Conservation (phyloP, 2,329 filamentous ascomycete genomes). For the Nectriaceae sp. region DNA sequence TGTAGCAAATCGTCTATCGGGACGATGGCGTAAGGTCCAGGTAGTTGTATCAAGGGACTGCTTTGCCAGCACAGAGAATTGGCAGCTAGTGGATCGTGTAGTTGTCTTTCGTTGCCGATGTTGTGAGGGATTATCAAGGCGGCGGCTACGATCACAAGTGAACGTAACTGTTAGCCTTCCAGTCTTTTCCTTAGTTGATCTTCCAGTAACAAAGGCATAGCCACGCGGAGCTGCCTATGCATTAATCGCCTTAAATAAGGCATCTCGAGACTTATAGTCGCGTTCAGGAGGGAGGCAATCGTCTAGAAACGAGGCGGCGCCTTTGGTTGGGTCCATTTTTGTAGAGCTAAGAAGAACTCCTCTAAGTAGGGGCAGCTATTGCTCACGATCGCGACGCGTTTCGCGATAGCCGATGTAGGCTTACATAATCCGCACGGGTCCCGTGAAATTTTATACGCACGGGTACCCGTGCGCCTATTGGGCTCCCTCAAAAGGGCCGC, state of each 20-base stretch:
- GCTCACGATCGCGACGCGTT: no score
- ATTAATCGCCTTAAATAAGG: no score
- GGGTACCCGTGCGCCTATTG: no score
- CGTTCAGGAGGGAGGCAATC: conserved; percentile 11
- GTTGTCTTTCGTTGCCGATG: conserved; percentile 8
- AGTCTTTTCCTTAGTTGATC: conserved; percentile 11
- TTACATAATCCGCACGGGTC: no score
- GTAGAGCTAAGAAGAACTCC: no score
- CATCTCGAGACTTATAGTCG: conserved; percentile 8
- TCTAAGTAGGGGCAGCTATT: no score
- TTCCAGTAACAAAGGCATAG: conserved; percentile 17
- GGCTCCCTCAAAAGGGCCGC: no score
- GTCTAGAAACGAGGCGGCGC: conserved; percentile 6
- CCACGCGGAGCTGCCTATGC: conserved; percentile 11
- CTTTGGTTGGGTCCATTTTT: not conserved
- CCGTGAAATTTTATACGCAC: no score
- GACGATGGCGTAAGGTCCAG: conserved; percentile 12
- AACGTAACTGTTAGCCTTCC: conserved; percentile 10
- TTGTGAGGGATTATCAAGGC: conserved; percentile 14
- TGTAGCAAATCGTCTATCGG: not conserved
- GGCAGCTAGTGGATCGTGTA: conserved; percentile 11
- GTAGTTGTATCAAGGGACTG: conserved; percentile 4
- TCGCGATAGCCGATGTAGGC: no score
- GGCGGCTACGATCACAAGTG: conserved; percentile 9
- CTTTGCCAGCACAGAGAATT: no score